Percentiles rank a stretch among this genome's conserved stretches.
phyloP scores from a whole-genome alignment of 2,329 filamentous ascomycete genomes.

The Aspergillus clavatus region DNA sequence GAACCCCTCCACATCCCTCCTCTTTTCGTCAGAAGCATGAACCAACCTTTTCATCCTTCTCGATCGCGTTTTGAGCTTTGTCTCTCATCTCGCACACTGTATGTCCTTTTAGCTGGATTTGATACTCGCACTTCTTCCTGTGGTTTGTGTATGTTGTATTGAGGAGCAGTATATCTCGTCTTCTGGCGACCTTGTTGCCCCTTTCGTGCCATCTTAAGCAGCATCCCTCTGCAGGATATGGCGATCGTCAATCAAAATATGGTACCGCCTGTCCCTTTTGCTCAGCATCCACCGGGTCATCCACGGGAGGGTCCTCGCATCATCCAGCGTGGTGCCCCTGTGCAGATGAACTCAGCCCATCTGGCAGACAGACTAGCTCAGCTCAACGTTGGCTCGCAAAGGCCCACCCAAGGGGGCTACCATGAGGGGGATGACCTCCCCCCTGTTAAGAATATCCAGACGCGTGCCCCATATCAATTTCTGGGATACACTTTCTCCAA shows the following conservation, averaged over 20 bases:
- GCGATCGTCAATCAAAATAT: conserved; percentile 16
- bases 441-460: conserved; percentile 6
- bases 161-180: neutral
- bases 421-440: conserved; percentile 4
- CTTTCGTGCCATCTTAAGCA: neutral
- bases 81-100: neutral
- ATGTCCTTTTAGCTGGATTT: neutral
- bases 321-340: conserved; percentile 7
- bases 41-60: conserved; percentile 5
- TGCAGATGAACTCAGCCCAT: conserved; percentile 8
- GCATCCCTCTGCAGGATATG: conserved; percentile 7
- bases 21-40: conserved; percentile 1
- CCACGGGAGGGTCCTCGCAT: conserved; percentile 12
- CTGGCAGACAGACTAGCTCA: conserved; percentile 16
- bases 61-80: neutral
- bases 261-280: conserved; percentile 14
- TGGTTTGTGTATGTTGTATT: neutral
- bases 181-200: neutral
- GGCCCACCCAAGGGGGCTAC: conserved; percentile 1
- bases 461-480: conserved; percentile 21
- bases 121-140: neutral
- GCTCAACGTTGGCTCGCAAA: conserved; percentile 13
- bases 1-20: conserved; percentile 2
- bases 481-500: conserved; percentile 34
- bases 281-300: conserved; percentile 13